Evolutionary conservation across 495 filamentous ascomycete genomes (phyloP), one percentile per base, ranked within the genome.

Genomic region (Aspergillus conjunctus): DNA sequence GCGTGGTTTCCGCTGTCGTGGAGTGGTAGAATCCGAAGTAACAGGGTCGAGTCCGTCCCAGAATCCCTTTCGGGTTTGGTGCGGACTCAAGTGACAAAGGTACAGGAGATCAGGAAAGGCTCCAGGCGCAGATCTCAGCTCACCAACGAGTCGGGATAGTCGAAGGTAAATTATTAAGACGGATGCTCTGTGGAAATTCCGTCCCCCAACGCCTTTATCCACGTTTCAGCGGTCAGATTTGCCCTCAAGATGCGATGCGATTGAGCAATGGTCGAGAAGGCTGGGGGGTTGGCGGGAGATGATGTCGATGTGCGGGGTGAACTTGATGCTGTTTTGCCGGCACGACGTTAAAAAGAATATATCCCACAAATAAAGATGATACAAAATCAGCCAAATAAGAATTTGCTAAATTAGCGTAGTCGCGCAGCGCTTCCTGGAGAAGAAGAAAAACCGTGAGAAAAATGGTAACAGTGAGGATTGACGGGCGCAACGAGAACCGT

Each of bases 41-140:
- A 33, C 21, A 11, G 48, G 48, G 7, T 50, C 17, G 34, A 57
- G 48, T 52, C 55, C 48, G 41, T 39, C 34, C 54, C 60, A 62
- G 17, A 10, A 46, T 58, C 51, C 59, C 41, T 62, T 45, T 62
- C 48, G 43, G 54, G 52, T 41, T 51, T 62, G 48, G 39, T 62
- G 53, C 37, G 48, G 39, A 37, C 30, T 37, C 34, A 31, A n/a
- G 55, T 5, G 50, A 8, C 50, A 21, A 41, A n/a, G 37, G 15
- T 41, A n/a, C 37, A n/a, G 9, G 15, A 41, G 15, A 4, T 41
- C 37, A 41, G 15, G 11, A 48, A 48, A 33, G 18, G 7, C 14
- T 48, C 5, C 2, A 26, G 26, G 5, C 26, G 26, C 26, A 26
- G 5, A 26, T 26, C 26, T 26, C 26, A 26, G 26, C 26, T 5